Evolutionary conservation across 2,329 filamentous ascomycete genomes (phyloP).

Genomic region (Cladosporium colombiae): DNA sequence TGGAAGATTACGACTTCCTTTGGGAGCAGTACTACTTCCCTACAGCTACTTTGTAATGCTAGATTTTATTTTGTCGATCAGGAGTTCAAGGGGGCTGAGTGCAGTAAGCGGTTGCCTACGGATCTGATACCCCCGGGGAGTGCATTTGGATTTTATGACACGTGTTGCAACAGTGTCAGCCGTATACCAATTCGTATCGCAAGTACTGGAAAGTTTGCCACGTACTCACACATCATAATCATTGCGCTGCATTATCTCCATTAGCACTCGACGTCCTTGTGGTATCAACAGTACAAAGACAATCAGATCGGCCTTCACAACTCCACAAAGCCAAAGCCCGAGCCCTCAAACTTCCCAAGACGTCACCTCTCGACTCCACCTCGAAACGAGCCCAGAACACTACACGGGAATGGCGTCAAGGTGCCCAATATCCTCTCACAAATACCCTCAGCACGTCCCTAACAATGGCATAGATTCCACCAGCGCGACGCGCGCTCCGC

Average conservation of each 20-base stretch:
- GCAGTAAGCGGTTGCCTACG: constrained; percentile 19
- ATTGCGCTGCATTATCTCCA: no score
- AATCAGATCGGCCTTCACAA: not conserved
- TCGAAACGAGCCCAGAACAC: constrained; percentile 10
- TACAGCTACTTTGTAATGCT: constrained; percentile 56
- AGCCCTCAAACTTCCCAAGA: constrained; percentile 13
- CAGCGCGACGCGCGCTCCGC: constrained; percentile 44
- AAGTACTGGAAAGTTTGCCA: not conserved
- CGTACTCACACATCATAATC: not conserved
- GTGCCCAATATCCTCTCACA: not conserved
- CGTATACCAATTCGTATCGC: constrained; percentile 2
- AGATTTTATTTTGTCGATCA: constrained; percentile 5
- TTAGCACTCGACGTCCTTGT: not conserved
- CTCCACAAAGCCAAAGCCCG: constrained; percentile 15
- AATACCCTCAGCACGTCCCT: not conserved
- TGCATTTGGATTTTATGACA: constrained; percentile 10
- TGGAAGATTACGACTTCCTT: constrained; percentile 95
- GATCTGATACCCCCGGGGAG: constrained; percentile 1
- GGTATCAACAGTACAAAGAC: constrained; percentile 11
- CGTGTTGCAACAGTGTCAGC: constrained; percentile 12
- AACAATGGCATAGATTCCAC: constrained; percentile 16
- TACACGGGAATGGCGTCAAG: constrained; percentile 19
- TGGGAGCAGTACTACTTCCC: constrained; percentile 98
- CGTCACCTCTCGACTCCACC: constrained; percentile 18
- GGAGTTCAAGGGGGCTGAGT: constrained; percentile 11